phyloP scores from a whole-genome alignment of 192 early-diverging fungal genomes.

The Coemansia sp. region DNA sequence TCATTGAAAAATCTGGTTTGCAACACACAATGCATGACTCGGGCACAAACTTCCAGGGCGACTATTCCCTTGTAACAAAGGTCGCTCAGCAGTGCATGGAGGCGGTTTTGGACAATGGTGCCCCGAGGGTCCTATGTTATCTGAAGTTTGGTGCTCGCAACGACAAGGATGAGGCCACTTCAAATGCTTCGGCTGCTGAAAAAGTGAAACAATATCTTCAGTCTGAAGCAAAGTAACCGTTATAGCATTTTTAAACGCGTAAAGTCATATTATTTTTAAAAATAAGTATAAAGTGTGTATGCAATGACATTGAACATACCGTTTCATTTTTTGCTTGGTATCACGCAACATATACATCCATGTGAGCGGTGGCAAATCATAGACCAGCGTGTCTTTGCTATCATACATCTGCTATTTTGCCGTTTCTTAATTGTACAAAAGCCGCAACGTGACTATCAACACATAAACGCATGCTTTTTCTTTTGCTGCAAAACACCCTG shows the following conservation, averaged over 20 bases:
- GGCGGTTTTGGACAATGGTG: conserved; percentile 40
- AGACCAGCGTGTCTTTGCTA: too few species aligned
- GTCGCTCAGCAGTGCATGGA: conserved; percentile 46
- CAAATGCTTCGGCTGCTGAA: conserved; percentile 25
- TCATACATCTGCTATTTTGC: too few species aligned
- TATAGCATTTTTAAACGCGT: neutral
- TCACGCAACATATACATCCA: too few species aligned
- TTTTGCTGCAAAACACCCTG: too few species aligned
- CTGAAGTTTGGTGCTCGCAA: conserved; percentile 45
- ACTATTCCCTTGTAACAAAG: conserved; percentile 29
- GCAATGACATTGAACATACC: too few species aligned
- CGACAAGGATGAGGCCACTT: conserved; percentile 33
- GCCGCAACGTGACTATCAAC: too few species aligned
- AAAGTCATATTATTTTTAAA: neutral
- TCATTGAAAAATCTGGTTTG: conserved; percentile 39
- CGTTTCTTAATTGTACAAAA: too few species aligned
- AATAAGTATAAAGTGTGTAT: too few species aligned
- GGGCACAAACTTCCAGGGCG: conserved; percentile 48
- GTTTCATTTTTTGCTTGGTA: too few species aligned
- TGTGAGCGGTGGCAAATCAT: too few species aligned
- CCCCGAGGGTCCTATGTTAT: conserved; percentile 45
- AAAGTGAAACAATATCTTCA: conserved; percentile 28
- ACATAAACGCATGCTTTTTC: too few species aligned
- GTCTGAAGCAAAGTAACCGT: neutral
- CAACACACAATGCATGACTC: conserved; percentile 52